Conservation (phyloP, 2,329 filamentous ascomycete genomes). For the Ophiocordyceps polyrhachis-furcata region DNA sequence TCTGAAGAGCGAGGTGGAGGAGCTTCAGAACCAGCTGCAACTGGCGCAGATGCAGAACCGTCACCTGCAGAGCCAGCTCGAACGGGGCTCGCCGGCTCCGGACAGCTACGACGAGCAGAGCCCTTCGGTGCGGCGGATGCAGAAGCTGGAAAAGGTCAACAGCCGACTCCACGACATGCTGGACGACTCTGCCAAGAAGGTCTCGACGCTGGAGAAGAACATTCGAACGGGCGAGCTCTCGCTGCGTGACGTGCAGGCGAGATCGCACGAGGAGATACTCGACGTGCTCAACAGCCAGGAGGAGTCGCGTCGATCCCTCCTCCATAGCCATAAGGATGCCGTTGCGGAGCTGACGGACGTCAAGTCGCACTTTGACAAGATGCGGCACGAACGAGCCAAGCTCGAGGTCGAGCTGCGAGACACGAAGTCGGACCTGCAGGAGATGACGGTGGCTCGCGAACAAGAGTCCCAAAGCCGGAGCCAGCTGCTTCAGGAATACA, state of each 20-base stretch:
- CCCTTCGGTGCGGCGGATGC: conserved; percentile 61
- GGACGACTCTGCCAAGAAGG: conserved; percentile 83
- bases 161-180: conserved; percentile 83
- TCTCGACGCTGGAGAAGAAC: conserved; percentile 72
- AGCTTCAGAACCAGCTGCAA: conserved; percentile 85
- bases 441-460: conserved; percentile 59
- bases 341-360: conserved; percentile 72
- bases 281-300: conserved; percentile 88
- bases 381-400: conserved; percentile 62
- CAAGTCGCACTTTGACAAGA: conserved; percentile 70
- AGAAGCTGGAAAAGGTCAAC: conserved; percentile 86
- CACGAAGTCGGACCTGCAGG: conserved; percentile 62
- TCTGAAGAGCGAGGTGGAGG: conserved; percentile 73
- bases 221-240: conserved; percentile 77
- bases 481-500: conserved; percentile 79
- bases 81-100: conserved; percentile 42
- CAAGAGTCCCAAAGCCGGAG: conserved; percentile 76
- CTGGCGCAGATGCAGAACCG: conserved; percentile 90
- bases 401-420: conserved; percentile 81
- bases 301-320: conserved; percentile 61
- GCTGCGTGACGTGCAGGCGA: conserved; percentile 76
- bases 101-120: conserved; percentile 60
- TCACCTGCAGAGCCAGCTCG: conserved; percentile 75
- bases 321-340: conserved; percentile 71
- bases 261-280: conserved; percentile 84